phyloP scores from a whole-genome alignment of 768 basidiomycete species.

The Hemileccinum impolitum region DNA sequence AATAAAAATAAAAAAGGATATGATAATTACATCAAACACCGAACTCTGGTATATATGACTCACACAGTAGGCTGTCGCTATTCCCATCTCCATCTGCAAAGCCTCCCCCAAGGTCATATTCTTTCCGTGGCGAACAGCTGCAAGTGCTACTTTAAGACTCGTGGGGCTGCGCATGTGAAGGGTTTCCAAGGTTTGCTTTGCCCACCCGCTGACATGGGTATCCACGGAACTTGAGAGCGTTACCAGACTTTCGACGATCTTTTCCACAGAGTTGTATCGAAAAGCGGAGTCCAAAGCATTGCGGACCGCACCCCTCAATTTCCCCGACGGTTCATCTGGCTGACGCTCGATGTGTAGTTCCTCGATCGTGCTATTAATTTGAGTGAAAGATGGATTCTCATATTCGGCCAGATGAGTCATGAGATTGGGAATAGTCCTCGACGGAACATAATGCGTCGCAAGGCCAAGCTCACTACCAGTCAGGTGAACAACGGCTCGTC shows the following conservation, averaged over 20 bases:
- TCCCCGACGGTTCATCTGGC: conserved; percentile 48
- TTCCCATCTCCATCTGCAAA: conserved; percentile 81
- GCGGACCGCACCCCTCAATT: conserved; percentile 60
- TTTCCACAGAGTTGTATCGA: conserved; percentile 61
- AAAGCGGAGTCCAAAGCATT: conserved; percentile 83
- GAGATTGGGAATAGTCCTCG: conserved; percentile 68
- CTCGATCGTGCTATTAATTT: conserved; percentile 68
- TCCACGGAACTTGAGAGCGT: conserved; percentile 39
- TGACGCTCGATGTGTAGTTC: conserved; percentile 58
- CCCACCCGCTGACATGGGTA: conserved; percentile 65
- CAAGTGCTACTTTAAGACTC: conserved; percentile 85
- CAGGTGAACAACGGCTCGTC: conserved; percentile 9
- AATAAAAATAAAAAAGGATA: background rate
- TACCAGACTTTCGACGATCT: conserved; percentile 58
- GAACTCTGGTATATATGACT: conserved; percentile 34
- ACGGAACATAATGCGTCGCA: conserved; percentile 90
- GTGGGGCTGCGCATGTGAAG: conserved; percentile 82
- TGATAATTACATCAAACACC: conserved; percentile 13
- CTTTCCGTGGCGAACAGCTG: conserved; percentile 72
- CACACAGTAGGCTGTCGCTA: conserved; percentile 89
- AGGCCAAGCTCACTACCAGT: conserved; percentile 77
- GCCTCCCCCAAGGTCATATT: conserved; percentile 58
- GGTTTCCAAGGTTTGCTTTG: conserved; percentile 57
- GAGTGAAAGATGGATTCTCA: conserved; percentile 36
- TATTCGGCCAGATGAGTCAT: conserved; percentile 58